phyloP scores from a whole-genome alignment of 73 alveolate genomes.

The Paramecium tetraurelia region DNA sequence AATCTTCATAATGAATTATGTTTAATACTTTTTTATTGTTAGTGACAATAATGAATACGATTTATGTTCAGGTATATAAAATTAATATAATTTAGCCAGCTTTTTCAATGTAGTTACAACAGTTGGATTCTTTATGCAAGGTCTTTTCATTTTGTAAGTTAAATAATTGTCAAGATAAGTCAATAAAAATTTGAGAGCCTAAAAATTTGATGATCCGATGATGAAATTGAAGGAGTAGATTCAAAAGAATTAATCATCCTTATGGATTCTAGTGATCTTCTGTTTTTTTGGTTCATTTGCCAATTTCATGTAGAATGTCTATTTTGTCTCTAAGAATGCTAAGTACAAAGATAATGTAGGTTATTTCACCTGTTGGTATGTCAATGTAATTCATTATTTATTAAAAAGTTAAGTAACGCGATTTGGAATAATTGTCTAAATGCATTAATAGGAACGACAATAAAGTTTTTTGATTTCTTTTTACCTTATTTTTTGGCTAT shows the following conservation, averaged over 20 bases:
- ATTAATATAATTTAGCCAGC: background rate
- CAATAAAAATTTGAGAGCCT: background rate
- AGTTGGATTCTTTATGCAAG: slow-evolving; percentile 48
- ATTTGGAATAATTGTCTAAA: background rate
- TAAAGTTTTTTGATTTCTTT: background rate
- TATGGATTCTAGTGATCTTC: background rate
- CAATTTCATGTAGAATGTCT: background rate
- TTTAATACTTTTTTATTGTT: background rate
- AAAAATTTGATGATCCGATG: slow-evolving; percentile 7
- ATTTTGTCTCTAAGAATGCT: slow-evolving; percentile 1
- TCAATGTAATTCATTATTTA: background rate
- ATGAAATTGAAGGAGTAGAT: background rate
- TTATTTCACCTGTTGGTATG: slow-evolving; percentile 8
- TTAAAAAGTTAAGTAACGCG: background rate
- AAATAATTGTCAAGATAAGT: slow-evolving; percentile 22
- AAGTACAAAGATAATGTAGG: background rate
- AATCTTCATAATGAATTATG: background rate
- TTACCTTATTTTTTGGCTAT: slow-evolving; percentile 24
- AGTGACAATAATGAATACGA: background rate
- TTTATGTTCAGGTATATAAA: slow-evolving; percentile 6
- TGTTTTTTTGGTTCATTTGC: slow-evolving; percentile 34
- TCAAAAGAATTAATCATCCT: background rate
- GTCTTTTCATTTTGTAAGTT: slow-evolving; percentile 11
- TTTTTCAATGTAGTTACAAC: slow-evolving; percentile 26
- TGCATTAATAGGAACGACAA: slow-evolving; percentile 22